Evolutionary conservation across 495 filamentous ascomycete species (phyloP).

Genomic region (Penicillium ucsense): DNA sequence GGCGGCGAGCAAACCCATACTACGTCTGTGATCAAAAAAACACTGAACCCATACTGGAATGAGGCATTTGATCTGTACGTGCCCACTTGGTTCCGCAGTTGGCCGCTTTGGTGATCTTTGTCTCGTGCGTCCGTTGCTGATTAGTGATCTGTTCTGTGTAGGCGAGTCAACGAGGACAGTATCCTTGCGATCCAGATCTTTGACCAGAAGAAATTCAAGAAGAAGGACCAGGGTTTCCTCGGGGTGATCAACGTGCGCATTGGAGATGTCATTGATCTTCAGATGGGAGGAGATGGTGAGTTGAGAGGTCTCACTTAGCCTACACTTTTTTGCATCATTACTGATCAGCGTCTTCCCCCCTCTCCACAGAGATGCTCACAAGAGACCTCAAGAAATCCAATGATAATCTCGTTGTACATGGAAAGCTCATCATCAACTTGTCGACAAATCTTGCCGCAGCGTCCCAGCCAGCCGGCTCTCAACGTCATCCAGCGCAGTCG

Average conservation of each 20-base stretch:
- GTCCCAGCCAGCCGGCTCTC: slow-evolving; percentile 33
- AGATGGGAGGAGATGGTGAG: slow-evolving; percentile 84
- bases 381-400: slow-evolving; percentile 95
- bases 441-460: slow-evolving; percentile 73
- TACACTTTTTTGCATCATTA: too few relatives aligned
- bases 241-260: slow-evolving; percentile 96
- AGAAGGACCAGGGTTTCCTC: slow-evolving; percentile 98
- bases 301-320: slow-evolving; percentile 3
- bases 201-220: slow-evolving; percentile 99
- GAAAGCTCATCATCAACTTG: slow-evolving; percentile 91
- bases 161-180: slow-evolving; percentile 81
- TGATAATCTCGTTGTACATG: slow-evolving; percentile 94
- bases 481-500: slow-evolving; percentile 28
- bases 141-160: slow-evolving; percentile 24
- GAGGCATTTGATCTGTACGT: slow-evolving; percentile 93
- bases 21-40: slow-evolving; percentile 91
- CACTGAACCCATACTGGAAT: slow-evolving; percentile 98
- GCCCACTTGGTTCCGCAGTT: slow-evolving; percentile 14
- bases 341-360: background rate
- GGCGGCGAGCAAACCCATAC: slow-evolving; percentile 95
- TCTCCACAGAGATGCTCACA: slow-evolving; percentile 79
- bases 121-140: background rate
- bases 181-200: slow-evolving; percentile 98
- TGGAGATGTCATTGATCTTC: slow-evolving; percentile 84
- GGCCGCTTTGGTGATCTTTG: background rate